phyloP scores from a whole-genome alignment of 768 basidiomycete species.

The Lactarius akahatsu region DNA sequence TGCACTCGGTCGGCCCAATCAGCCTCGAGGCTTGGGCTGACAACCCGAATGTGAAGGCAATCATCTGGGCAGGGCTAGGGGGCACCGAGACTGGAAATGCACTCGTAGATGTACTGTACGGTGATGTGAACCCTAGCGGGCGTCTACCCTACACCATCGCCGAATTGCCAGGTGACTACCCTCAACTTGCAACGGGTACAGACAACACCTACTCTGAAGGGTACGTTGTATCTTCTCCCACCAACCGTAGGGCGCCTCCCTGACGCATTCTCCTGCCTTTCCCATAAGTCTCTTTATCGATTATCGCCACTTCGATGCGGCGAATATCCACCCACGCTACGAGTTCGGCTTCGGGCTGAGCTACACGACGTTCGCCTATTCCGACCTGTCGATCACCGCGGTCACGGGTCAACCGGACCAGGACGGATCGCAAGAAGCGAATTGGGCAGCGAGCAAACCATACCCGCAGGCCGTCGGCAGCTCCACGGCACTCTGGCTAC shows the following conservation, averaged over 20 bases:
- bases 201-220: constrained; percentile 64
- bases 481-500: constrained; percentile 65
- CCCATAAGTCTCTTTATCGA: constrained; percentile 32
- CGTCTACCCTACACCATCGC: constrained; percentile 72
- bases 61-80: constrained; percentile 51
- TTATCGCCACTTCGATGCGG: constrained; percentile 46
- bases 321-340: constrained; percentile 74
- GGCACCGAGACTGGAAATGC: constrained; percentile 68
- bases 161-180: constrained; percentile 52
- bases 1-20: constrained; percentile 76
- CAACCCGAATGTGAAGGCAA: constrained; percentile 68
- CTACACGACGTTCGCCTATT: constrained; percentile 81
- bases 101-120: constrained; percentile 76
- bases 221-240: constrained; percentile 19
- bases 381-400: constrained; percentile 49
- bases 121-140: constrained; percentile 69
- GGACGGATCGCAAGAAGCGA: constrained; percentile 41
- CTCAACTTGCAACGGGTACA: constrained; percentile 37
- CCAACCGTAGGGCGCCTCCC: constrained; percentile 8
- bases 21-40: constrained; percentile 65
- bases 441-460: constrained; percentile 61
- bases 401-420: constrained; percentile 39
- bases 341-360: constrained; percentile 91
- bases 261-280: neutral
- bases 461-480: constrained; percentile 57